Evolutionary conservation across 495 filamentous ascomycete species (phyloP), one percentile per base, ranked within the genome.

Genomic region (Penicillium antarcticum): DNA sequence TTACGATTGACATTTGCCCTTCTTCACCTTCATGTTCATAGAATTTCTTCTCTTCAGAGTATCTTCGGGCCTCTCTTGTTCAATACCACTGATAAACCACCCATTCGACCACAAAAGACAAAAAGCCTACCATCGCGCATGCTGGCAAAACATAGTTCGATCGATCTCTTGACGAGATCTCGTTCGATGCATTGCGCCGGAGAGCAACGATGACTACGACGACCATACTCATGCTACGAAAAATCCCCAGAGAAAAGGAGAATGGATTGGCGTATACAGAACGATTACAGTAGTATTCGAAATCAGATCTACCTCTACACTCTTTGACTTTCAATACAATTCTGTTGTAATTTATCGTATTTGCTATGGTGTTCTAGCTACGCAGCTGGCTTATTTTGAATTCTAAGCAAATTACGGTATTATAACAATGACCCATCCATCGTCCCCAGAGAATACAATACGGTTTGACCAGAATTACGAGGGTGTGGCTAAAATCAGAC

Each of bases 21-120:
- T 37, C 33, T 21, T 40, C 36, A 33, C 52, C 34, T 23, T 40
- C 36, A 24, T 56, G 42, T 52, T 46, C 23, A 53, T 57, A 52
- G 38, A 52, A 33, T 43, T 57, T 43, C 45, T 48, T 49, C 36
- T 19, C 31, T 41, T 43, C 17, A 37, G 32, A 34, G 19, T 36
- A 48, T 48, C 39, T 38, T 29, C 26, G 26, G 26, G 9, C 26
- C 26, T 29, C 26, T 29, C 33, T 26, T 47, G 38, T 49, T 29
- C 47, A 49, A 49, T 49, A 49, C 47, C 21, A 49, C 46, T 32
- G 47, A 42, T 49, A 37, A 37, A 49, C 36, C 26, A 29, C 47
- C 37, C 36, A 41, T 49, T 48, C 17, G 36, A 37, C 46, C 40
- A 50, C 32, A 37, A 50, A 26, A 46, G 26, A 38, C 2, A 37